Evolutionary conservation across 306 rosid species (phyloP).

Genomic region (Quercus ilex): DNA sequence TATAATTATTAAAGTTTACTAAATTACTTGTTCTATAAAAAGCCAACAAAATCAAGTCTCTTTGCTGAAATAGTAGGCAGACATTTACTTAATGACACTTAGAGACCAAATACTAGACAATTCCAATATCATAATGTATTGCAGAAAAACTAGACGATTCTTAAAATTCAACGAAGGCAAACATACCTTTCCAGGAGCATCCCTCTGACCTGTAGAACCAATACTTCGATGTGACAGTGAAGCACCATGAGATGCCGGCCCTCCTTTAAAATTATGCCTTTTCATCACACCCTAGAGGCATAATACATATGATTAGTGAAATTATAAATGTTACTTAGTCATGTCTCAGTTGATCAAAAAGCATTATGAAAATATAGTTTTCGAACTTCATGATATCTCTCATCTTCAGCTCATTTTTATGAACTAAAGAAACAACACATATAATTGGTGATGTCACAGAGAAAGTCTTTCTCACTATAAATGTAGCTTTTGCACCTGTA

Average conservation of each 20-base stretch:
- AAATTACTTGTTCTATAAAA: background rate
- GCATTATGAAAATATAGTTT: background rate
- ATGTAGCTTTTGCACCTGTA: background rate
- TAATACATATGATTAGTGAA: conserved; percentile 9
- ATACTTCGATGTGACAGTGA: conserved; percentile 54
- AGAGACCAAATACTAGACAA: background rate
- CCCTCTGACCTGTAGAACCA: conserved; percentile 82
- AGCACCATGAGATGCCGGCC: conserved; percentile 77
- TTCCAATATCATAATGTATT: background rate
- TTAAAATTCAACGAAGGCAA: conserved; percentile 1
- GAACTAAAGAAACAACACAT: background rate
- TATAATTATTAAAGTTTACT: background rate
- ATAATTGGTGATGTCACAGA: background rate
- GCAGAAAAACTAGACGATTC: background rate
- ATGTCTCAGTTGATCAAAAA: background rate
- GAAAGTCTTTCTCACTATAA: background rate
- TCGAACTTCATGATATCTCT: background rate
- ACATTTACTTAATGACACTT: no score
- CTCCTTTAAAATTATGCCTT: conserved; percentile 44
- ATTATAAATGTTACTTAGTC: background rate
- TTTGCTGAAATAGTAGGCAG: background rate
- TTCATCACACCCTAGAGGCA: conserved; percentile 75
- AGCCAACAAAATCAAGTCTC: background rate
- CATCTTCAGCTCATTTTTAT: background rate
- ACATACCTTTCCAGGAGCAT: conserved; percentile 70